These are phyloP conservation scores for Paraphoma sp. DNA, from an alignment of 2,329 filamentous ascomycete genomes.

Conservation along the genomic window DNA sequence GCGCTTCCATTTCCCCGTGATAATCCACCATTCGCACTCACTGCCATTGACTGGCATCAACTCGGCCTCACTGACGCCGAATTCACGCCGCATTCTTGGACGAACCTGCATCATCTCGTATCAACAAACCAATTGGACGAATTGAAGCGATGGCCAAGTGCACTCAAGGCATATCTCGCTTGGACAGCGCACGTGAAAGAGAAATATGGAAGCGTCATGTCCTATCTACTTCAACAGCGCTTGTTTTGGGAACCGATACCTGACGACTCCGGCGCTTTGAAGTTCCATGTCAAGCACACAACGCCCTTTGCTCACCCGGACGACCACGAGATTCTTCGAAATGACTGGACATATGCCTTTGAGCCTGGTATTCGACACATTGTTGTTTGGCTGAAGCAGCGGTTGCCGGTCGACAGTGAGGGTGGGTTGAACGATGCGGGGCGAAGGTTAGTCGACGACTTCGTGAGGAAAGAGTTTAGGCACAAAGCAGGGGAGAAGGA, in stretches of 20 bases:
- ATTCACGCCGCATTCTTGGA: constrained; percentile 46
- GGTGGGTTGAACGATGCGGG: constrained; percentile 42
- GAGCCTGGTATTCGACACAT: constrained; percentile 62
- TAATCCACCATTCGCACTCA: constrained; percentile 45
- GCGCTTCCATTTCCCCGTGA: constrained; percentile 44
- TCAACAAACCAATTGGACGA: constrained; percentile 60
- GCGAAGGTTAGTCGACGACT: constrained; percentile 32
- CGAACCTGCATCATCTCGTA: constrained; percentile 39
- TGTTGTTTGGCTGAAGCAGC: constrained; percentile 59
- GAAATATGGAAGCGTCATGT: constrained; percentile 62
- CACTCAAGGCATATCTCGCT: constrained; percentile 64
- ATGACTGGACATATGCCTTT: constrained; percentile 70
- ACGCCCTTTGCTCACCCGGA: constrained; percentile 60
- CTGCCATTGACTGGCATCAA: constrained; percentile 42
- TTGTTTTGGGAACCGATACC: constrained; percentile 57
- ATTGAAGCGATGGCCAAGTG: constrained; percentile 65
- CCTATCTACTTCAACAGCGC: constrained; percentile 63
- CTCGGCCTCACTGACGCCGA: constrained; percentile 39
- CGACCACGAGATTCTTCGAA: constrained; percentile 65
- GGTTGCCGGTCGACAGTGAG: constrained; percentile 36
- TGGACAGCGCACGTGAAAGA: constrained; percentile 63
- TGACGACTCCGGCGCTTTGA: constrained; percentile 19
- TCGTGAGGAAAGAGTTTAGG: constrained; percentile 56
- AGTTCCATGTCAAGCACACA: constrained; percentile 53
- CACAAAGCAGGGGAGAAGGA: constrained; percentile 44